Evolutionary conservation across 768 basidiomycete genomes (phyloP), one percentile per base, ranked within the genome.

Genomic region (Leccinum disarticulatum): DNA sequence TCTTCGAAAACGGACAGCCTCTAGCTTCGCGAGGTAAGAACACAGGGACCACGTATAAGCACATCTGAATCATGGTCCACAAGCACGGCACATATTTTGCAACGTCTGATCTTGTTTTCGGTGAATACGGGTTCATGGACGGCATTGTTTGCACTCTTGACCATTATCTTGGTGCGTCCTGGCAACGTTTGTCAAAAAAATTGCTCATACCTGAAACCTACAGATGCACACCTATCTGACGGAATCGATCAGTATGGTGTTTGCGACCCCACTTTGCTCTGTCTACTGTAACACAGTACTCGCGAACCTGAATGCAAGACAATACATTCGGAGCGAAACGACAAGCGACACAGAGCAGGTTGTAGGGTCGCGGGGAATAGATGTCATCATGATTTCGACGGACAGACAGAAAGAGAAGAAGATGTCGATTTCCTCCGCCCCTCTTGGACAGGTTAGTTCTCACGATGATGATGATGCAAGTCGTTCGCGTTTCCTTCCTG

Each of bases 131-230:
- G 82, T 0, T 76, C 85, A n/a, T 81, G 80, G 14, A 76, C 83
- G 11, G 83, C 86, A 58, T 79, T 80, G 0, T 72, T 67, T 4
- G 73, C 78, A 10, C 83, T 85, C 70, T 77, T 81, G 2, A 74
- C 58, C 10, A 11, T 57, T 14, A 53, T 59, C 27, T 19, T 65
- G 22, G 65, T 66, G 25, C 22, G 65, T 64, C 11, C 43, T 43
- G 6, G 10, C n/a, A 7, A 58, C 4, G 0, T 10, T 2, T 17
- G 7, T 35, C 17, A 5, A 4, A 5, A 4, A 7, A 8, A 31
- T 7, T 19, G 43, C 25, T 14, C 14, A 47, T 27, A 13, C 25
- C 6, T 15, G 48, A 11, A 43, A 10, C 43, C 7, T 0, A 7
- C 17, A 65, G 66, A 1, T 61, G 30, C 35, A 17, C 2, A 4